Evolutionary conservation across 208 protist genomes (phyloP), one percentile per base, ranked within the genome.

Genomic region (Lotmaria passim): DNA sequence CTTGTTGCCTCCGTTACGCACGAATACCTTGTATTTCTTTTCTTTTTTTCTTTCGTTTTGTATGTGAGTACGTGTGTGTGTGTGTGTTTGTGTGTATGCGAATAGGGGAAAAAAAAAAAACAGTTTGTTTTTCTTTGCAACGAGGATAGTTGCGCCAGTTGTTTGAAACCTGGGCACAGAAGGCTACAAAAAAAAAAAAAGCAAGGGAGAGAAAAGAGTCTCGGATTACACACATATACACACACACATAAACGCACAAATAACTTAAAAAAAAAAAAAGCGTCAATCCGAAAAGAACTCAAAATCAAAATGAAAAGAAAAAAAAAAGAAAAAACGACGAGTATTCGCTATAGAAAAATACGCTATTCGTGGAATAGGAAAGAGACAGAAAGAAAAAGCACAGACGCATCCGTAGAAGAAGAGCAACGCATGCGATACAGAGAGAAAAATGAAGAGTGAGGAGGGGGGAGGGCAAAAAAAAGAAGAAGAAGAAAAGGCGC

Each of bases 251-350:
- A 58, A 56, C 21, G 64, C n/a, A n/a, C n/a, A n/a, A n/a, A n/a
- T n/a, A n/a, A n/a, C n/a, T n/a, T n/a, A n/a, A n/a, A n/a, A n/a
- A 60, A 19, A 60, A 31, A 38, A 1, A 7, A n/a, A 57, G 7
- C 7, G 51, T n/a, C n/a, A n/a, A n/a, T n/a, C n/a, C n/a, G 51
- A 39, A 24, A 44, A 44, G 53, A 28, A 15, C 7, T n/a, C 6
- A 60, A 44, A 43, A 60, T 8, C n/a, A 23, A 60, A 28, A 43
- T 23, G 53, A 43, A 23, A 44, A 43, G 4, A 7, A 44, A n/a
- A n/a, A n/a, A n/a, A n/a, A 69, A 43, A 63, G 63, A 63, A 64
- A 34, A 48, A 11, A 55, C 59, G 51, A 46, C 36, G 6, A 12
- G n/a, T n/a, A n/a, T n/a, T n/a, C n/a, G n/a, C n/a, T n/a, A n/a